These are phyloP conservation scores for Suillus cothurnatus DNA, from an alignment of 768 basidiomycete genomes.

Conservation along the genomic window DNA sequence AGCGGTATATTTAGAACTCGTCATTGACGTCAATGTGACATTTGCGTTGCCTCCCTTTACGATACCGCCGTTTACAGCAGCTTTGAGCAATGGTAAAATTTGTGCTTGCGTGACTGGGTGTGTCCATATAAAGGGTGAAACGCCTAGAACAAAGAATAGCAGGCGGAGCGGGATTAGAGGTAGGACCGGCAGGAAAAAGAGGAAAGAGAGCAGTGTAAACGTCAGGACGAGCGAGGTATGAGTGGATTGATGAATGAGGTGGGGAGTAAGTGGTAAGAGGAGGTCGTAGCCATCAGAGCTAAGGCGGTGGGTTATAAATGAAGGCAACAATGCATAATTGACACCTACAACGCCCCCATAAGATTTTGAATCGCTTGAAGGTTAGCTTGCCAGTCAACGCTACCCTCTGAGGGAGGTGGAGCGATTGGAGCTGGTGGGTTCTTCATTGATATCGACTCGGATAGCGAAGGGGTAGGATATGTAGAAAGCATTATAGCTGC, in stretches of 20 bases:
- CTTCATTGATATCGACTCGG: not conserved
- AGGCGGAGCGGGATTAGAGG: not conserved
- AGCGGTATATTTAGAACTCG: constrained; percentile 13
- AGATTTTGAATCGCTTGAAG: constrained; percentile 90
- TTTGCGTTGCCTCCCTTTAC: not conserved
- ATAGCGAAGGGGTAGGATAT: constrained; percentile 46
- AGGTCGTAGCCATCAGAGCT: constrained; percentile 67
- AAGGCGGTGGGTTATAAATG: not conserved
- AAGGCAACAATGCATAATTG: not conserved
- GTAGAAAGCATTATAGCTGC: constrained; percentile 68
- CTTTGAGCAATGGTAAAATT: constrained; percentile 32
- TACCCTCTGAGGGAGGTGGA: constrained; percentile 47
- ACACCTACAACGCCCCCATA: constrained; percentile 77
- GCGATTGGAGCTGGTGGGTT: not conserved
- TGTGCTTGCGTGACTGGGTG: constrained; percentile 46
- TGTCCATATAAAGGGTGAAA: constrained; percentile 41
- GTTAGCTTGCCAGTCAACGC: constrained; percentile 83
- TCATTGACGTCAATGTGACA: not conserved
- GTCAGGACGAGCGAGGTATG: not conserved
- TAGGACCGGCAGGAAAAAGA: not conserved
- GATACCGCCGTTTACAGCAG: not conserved
- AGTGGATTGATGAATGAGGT: not conserved
- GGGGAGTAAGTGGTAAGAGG: constrained; percentile 46
- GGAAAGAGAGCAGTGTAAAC: not conserved
- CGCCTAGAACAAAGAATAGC: not conserved